These are phyloP conservation scores for Cutaneotrichosporon cyanovorans DNA, from an alignment of 1,284 basidiomycete genomes.

Conservation along the genomic window DNA sequence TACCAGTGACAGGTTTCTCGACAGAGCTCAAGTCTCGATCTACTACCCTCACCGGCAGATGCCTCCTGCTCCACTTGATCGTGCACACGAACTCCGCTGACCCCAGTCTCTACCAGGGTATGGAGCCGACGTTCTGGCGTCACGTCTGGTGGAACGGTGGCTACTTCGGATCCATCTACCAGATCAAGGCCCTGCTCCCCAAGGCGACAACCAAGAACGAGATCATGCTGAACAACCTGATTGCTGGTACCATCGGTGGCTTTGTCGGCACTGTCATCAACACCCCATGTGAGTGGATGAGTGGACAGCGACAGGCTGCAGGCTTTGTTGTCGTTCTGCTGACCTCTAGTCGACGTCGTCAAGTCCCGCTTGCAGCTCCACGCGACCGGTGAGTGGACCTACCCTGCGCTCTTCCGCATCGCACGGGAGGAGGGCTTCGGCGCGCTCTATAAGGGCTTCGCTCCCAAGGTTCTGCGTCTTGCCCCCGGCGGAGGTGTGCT, in stretches of 20 bases:
- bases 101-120: conserved; percentile 55
- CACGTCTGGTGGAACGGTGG: conserved; percentile 86
- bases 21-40: too few relatives aligned
- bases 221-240: conserved; percentile 82
- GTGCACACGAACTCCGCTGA: not conserved
- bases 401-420: conserved; percentile 60
- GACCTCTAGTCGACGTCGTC: conserved; percentile 59
- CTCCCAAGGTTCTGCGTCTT: conserved; percentile 72
- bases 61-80: too few relatives aligned
- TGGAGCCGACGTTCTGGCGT: conserved; percentile 94
- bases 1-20: too few relatives aligned
- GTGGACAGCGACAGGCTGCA: not conserved
- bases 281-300: conserved; percentile 43
- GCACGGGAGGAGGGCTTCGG: conserved; percentile 80
- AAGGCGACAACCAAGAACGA: conserved; percentile 69
- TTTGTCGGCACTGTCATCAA: conserved; percentile 64
- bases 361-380: conserved; percentile 85
- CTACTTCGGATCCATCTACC: conserved; percentile 85
- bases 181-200: conserved; percentile 69
- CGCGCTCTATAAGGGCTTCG: conserved; percentile 83
- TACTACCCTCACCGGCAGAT: too few relatives aligned
- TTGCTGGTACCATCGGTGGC: conserved; percentile 83
- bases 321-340: not conserved
- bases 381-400: conserved; percentile 72
- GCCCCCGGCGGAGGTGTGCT: conserved; percentile 93